Conservation (phyloP, 108 stramenopile genomes). For the Aurantiochytrium sp. region DNA sequence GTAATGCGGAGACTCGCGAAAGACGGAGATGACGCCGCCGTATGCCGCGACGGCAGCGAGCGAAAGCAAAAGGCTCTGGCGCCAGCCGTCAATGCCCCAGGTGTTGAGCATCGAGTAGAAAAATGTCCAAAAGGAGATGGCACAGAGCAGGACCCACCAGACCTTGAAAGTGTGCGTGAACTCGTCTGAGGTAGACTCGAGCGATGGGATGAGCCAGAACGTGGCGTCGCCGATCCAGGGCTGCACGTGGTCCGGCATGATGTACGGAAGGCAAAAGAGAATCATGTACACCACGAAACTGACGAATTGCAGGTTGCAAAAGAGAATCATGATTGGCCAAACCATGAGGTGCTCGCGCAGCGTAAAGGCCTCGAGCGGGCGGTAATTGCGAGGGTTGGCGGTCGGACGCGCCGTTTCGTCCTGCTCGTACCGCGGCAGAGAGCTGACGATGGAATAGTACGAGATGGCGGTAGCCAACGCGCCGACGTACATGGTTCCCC, state of each 20-base stretch:
- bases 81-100: constrained; percentile 11
- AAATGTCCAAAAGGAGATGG: not conserved
- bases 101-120: not conserved
- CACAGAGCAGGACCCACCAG: constrained; percentile 13
- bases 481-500: not conserved
- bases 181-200: not conserved
- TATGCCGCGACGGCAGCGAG: not conserved
- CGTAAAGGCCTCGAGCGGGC: not conserved
- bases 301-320: constrained; percentile 20
- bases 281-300: constrained; percentile 13
- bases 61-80: not conserved
- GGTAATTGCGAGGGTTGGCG: not conserved
- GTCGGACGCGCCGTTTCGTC: not conserved
- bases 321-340: not conserved
- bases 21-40: not conserved
- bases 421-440: not conserved
- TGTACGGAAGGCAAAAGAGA: not conserved
- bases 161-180: not conserved
- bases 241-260: not conserved
- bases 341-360: not conserved
- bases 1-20: not conserved
- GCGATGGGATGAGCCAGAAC: not conserved
- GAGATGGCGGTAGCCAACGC: not conserved
- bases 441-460: not conserved
- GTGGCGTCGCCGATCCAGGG: not conserved